Base-by-base conservation (phyloP, 1,284 basidiomycete species). In the Trichosporon sp. region DNA sequence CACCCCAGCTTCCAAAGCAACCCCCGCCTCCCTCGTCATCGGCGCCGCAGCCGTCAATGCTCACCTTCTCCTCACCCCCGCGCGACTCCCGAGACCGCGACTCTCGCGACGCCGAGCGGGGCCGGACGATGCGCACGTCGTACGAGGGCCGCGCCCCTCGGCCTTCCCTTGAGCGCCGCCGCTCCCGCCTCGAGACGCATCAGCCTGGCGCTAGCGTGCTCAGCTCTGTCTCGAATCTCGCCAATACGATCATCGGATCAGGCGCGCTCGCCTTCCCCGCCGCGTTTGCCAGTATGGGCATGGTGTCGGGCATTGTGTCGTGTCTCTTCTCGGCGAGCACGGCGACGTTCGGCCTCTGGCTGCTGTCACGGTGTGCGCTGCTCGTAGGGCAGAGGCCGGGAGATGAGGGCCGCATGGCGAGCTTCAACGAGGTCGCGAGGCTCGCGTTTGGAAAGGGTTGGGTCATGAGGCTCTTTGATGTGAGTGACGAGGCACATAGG, bases 201-300 rank as follows among this genome's bases (percentile, higher is more conserved):
- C 58, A 44, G 19, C 67, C 68, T 8, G 68, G 65, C 49, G 68
- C 68, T 2, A 58, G 16, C 9, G 52, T 66, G 10, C 63, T 69
- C 4, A 75, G 74, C 6, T 79, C 77, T 2, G 70, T 76, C 23
- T 68, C 70, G 56, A 94, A 94, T 73, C 81, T 93, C 60, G 83
- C 87, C 54, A 92, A 95, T 73, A 95, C 92, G 0, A 92, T 93
- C 71, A 89, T 94, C 73, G 91, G 92, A 14, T 92, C 89, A 64
- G 92, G 91, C 86, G 79, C 75, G 84, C 70, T 81, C 19, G 78
- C 78, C n/a, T 74, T 71, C 63, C 70, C 72, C 27, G 76, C 92
- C 86, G 90, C 89, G 31, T 86, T 95, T 84, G 91, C 92, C 4
- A 89, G 91, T 29, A 87, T 88, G 66, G 92, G 92, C 9, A 80